Evolutionary conservation across 805 yeast genomes (phyloP), one percentile per base, ranked within the genome.

Genomic region (Candida maesae): DNA sequence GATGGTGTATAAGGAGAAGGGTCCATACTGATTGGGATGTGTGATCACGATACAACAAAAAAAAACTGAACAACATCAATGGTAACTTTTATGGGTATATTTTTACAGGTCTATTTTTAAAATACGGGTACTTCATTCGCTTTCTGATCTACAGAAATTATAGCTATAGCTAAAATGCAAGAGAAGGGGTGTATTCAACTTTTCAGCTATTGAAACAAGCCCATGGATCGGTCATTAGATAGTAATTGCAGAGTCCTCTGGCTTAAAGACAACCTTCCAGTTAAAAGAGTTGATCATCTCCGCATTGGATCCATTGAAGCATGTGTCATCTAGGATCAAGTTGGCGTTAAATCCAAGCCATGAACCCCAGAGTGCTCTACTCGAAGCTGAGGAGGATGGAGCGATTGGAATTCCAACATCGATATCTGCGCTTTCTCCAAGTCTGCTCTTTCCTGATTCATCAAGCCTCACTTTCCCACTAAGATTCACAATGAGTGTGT

Each of bases 391-490:
- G n/a, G 38, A 34, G 5, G 26, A 18, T 16, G 40, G 41, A 3
- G 30, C 39, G 14, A 23, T 13, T 20, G 36, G 45, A n/a, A 36
- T 36, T 11, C 39, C 44, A 15, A 43, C 45, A n/a, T 38, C 48
- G 6, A 81, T 59, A 34, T 79, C 79, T 0, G 88, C 75, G 16
- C 77, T 70, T 41, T 80, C 84, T 2, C 89, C 89, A 20, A 75
- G 53, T 55, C 79, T 74, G 45, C 79, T 81, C 45, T 67, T 72
- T 0, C 93, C 93, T 39, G 81, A 73, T 53, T 85, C 93, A 59
- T 85, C 93, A 51, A 84, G 84, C 45, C 80, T 68, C 11, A 84
- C 84, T 58, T 81, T 84, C 13, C 77, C 66, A 38, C 68, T 67
- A 13, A 77, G 62, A 41, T 71, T 71, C 21, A 79, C 67, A 7